A percentile compares a stretch with the other conserved stretches of the same genome.
phyloP scores from a whole-genome alignment of 768 basidiomycete genomes.

The Russula brevipes region DNA sequence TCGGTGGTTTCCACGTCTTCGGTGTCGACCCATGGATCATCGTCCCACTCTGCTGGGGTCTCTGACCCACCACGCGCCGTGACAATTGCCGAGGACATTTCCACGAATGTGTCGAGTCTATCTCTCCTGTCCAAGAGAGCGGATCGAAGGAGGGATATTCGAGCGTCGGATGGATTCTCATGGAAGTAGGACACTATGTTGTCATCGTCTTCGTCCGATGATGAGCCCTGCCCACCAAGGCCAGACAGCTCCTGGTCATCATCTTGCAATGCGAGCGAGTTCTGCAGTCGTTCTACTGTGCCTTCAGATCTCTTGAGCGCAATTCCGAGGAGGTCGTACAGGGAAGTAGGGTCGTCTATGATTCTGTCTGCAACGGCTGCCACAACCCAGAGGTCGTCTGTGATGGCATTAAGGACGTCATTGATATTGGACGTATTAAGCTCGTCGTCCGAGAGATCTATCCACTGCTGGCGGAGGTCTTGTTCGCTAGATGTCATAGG shows the following conservation, averaged over 20 bases:
- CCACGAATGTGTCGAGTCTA: slow-evolving; percentile 64
- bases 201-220: slow-evolving; percentile 29
- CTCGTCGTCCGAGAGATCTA: slow-evolving; percentile 49
- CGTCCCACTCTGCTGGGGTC: slow-evolving; percentile 54
- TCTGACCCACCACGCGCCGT: slow-evolving; percentile 32
- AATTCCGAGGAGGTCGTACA: slow-evolving; percentile 53
- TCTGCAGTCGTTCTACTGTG: slow-evolving; percentile 37
- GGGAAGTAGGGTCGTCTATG: slow-evolving; percentile 49
- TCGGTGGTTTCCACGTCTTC: slow-evolving; percentile 29
- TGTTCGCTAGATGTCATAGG: slow-evolving; percentile 14
- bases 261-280: slow-evolving; percentile 25
- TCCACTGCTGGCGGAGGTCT: slow-evolving; percentile 47
- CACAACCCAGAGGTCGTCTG: slow-evolving; percentile 71
- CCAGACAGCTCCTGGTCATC: slow-evolving; percentile 24
- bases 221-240: slow-evolving; percentile 18
- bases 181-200: slow-evolving; percentile 51
- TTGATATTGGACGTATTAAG: slow-evolving; percentile 48
- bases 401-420: slow-evolving; percentile 44
- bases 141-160: slow-evolving; percentile 58
- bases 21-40: slow-evolving; percentile 71
- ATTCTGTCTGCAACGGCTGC: slow-evolving; percentile 69
- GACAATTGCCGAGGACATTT: slow-evolving; percentile 42
- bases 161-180: slow-evolving; percentile 53
- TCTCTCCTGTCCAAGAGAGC: slow-evolving; percentile 66
- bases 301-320: slow-evolving; percentile 57